Base-by-base conservation (phyloP, 2,329 filamentous ascomycete genomes). In the Aspergillus japonicus region DNA sequence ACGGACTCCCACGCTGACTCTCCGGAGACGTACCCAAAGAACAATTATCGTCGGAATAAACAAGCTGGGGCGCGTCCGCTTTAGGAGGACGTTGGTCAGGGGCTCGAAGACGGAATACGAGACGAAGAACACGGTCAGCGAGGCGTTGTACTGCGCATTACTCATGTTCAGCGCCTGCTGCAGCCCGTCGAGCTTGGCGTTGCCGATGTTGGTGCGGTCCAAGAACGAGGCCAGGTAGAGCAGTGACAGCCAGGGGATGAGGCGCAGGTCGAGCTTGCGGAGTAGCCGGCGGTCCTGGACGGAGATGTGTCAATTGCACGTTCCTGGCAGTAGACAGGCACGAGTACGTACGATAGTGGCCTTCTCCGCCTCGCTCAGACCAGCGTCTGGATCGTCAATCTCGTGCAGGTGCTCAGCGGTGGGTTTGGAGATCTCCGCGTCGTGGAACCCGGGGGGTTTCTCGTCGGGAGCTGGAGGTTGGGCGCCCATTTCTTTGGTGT, bases 31-130 rank as follows among this genome's bases (percentile, higher is more conserved):
- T 64, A 76, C 74, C 73, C 77, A 80, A 19, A 83, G 81, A 66
- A 84, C 82, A 89, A 96, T 96, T 70, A 96, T 96, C 33, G 84
- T 79, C 2, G 92, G 89, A 57, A 96, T 86, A 71, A 96, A 96
- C 56, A 93, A 77, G 44, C 88, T 91, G 0, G 92, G 92, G 1
- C 87, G 83, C 62, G 91, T 78, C 19, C 82, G 83, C 77, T 96
- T 96, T 60, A 96, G 85, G 24, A 96, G 76, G 50, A 94, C 80
- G 72, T 96, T 96, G 61, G 90, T 92, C 48, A 92, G 68, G 1
- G 77, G 77, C 68, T 95, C 91, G 63, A 91, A 92, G 35, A 92
- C 76, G 2, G 90, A 83, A 72, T 96, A 96, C 0, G 89, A 92
- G 53, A 96, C 82, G 78, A 96, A 96, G 79, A 96, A 96, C 66